Evolutionary conservation across 352 stramenopile genomes (phyloP).

Genomic region (Thraustotheca clavata): DNA sequence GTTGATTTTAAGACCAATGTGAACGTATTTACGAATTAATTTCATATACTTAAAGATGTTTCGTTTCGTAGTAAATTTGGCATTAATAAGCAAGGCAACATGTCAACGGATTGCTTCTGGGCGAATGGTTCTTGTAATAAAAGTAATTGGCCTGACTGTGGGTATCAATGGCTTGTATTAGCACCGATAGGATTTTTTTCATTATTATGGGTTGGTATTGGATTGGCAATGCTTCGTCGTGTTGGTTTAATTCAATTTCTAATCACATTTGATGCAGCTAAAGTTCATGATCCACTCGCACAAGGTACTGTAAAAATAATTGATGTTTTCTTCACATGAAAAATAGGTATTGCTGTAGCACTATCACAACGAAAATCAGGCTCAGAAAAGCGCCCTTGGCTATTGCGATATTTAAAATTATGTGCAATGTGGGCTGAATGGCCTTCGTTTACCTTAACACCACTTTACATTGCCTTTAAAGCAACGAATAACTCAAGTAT

Average conservation of each 20-base stretch:
- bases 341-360: constrained; percentile 11
- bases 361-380: constrained; percentile 13
- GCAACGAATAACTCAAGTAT: not conserved
- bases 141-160: not conserved
- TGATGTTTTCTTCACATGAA: not conserved
- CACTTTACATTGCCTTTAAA: constrained; percentile 21
- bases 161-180: not conserved
- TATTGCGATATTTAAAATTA: constrained; percentile 18
- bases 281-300: constrained; percentile 16
- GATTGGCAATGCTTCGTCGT: not conserved
- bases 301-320: constrained; percentile 5
- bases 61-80: not conserved
- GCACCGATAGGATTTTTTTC: not conserved
- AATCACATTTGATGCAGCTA: not conserved
- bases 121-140: too few relatives aligned
- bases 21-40: too few relatives aligned
- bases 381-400: not conserved
- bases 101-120: not conserved
- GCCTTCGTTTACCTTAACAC: constrained; percentile 16
- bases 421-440: constrained; percentile 20
- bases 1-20: too few relatives aligned
- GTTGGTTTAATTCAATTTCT: not conserved
- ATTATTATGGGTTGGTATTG: not conserved
- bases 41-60: too few relatives aligned
- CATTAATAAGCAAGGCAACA: too few relatives aligned